Evolutionary conservation across 768 basidiomycete species (phyloP).

Genomic region (Dioszegia crocea): DNA sequence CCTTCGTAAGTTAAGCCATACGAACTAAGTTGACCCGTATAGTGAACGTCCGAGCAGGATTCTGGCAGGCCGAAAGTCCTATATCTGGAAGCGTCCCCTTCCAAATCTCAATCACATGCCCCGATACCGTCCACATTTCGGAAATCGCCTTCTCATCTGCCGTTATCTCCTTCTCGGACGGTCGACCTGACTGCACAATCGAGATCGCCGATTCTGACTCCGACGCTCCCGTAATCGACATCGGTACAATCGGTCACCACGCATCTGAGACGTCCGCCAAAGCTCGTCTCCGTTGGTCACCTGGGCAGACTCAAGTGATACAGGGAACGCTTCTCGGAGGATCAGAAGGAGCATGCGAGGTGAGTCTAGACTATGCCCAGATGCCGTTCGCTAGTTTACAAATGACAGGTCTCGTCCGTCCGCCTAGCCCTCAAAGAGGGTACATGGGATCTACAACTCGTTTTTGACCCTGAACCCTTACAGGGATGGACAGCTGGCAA

Average conservation of each 20-base stretch:
- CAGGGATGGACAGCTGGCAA: constrained; percentile 14
- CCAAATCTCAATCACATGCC: constrained; percentile 65
- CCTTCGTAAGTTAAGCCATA: constrained; percentile 54
- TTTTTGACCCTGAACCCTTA: constrained; percentile 52
- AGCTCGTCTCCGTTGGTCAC: constrained; percentile 60
- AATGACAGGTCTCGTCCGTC: constrained; percentile 3
- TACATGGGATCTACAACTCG: constrained; percentile 65
- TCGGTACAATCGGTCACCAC: constrained; percentile 52
- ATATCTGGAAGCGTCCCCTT: constrained; percentile 66
- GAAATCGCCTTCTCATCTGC: constrained; percentile 63
- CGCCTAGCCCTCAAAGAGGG: constrained; percentile 52
- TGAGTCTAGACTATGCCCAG: constrained; percentile 44
- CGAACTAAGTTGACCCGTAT: neutral
- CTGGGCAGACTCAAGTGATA: constrained; percentile 59
- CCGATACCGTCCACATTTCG: constrained; percentile 55
- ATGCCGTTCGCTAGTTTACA: neutral
- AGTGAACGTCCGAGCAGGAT: constrained; percentile 67
- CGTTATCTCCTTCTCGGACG: constrained; percentile 59
- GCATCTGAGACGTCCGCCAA: constrained; percentile 31
- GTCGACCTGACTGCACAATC: constrained; percentile 53
- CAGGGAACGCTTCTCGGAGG: constrained; percentile 60
- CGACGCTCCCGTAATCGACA: constrained; percentile 8
- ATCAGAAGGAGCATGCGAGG: constrained; percentile 57
- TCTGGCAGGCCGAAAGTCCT: constrained; percentile 65
- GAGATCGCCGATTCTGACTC: neutral